phyloP scores from a whole-genome alignment of 2,329 filamentous ascomycete species.

The Golovinomyces cichoracearum region DNA sequence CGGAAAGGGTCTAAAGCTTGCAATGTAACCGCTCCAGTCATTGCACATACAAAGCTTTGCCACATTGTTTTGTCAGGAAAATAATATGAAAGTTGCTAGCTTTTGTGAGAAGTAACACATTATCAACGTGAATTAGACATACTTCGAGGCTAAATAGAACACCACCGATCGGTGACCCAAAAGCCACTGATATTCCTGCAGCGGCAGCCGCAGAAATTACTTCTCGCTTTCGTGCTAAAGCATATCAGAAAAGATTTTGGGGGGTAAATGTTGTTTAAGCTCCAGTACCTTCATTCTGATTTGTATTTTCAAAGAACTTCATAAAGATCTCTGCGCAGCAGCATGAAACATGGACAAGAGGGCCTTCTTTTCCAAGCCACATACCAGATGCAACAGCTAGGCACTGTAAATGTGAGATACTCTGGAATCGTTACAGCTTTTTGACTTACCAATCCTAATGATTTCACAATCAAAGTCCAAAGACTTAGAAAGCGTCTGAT shows the following conservation, averaged over 20 bases:
- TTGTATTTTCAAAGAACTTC: conserved; percentile 60
- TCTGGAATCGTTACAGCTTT: not conserved
- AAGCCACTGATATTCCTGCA: conserved; percentile 31
- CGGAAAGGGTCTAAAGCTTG: conserved; percentile 87
- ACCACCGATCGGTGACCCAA: conserved; percentile 52
- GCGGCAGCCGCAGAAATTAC: conserved; percentile 74
- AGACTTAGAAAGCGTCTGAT: conserved; percentile 63
- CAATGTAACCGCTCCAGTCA: conserved; percentile 87
- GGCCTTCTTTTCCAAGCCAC: conserved; percentile 92
- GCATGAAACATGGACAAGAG: conserved; percentile 83
- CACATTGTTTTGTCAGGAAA: conserved; percentile 99
- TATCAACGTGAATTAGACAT: conserved; percentile 3
- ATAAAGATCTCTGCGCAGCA: conserved; percentile 88
- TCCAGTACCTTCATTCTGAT: conserved; percentile 51
- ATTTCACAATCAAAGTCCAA: conserved; percentile 80
- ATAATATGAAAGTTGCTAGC: conserved; percentile 77
- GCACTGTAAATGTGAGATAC: conserved; percentile 3
- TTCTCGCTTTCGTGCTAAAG: conserved; percentile 22
- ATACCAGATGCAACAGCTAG: conserved; percentile 79
- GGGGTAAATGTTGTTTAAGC: not conserved
- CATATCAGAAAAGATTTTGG: not conserved
- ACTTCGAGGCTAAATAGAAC: conserved; percentile 88
- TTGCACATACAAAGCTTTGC: conserved; percentile 97
- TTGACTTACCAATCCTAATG: conserved; percentile 47
- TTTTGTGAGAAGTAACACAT: not conserved